Evolutionary conservation across 345 rosid species (phyloP).

Genomic region (Salix arbutifolia): DNA sequence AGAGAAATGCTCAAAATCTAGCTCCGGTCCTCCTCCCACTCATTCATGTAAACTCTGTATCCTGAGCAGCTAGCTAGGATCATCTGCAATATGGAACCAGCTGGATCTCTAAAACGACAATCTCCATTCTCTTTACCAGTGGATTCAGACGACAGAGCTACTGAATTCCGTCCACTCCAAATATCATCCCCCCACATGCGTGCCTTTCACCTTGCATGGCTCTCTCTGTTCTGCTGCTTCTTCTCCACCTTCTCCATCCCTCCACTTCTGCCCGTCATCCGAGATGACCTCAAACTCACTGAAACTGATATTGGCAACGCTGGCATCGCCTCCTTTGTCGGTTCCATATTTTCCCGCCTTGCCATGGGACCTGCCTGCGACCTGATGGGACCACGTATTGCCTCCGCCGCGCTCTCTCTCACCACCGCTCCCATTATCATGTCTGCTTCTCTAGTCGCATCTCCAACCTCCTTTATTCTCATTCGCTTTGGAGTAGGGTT

Average conservation of each 20-base stretch:
- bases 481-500: slow-evolving; percentile 66
- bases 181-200: slow-evolving; percentile 62
- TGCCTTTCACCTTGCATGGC: slow-evolving; percentile 81
- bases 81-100: too few relatives aligned
- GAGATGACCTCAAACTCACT: slow-evolving; percentile 53
- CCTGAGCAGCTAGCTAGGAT: too few relatives aligned
- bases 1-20: too few relatives aligned
- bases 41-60: too few relatives aligned
- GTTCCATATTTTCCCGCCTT: slow-evolving; percentile 81
- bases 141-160: slow-evolving; percentile 53
- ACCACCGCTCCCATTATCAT: slow-evolving; percentile 59
- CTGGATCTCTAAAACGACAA: too few relatives aligned
- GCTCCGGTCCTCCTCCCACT: too few relatives aligned
- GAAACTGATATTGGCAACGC: slow-evolving; percentile 45
- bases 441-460: slow-evolving; percentile 44
- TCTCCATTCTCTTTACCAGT: slow-evolving; percentile 30
- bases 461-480: slow-evolving; percentile 50
- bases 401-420: slow-evolving; percentile 66
- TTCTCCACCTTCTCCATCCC: slow-evolving; percentile 91
- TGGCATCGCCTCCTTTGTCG: slow-evolving; percentile 67
- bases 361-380: slow-evolving; percentile 83
- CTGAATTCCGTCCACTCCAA: slow-evolving; percentile 52
- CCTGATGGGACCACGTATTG: slow-evolving; percentile 60
- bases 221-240: slow-evolving; percentile 79
- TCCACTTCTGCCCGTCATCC: slow-evolving; percentile 69